Evolutionary conservation across 2,329 filamentous ascomycete genomes (phyloP), one percentile per base, ranked within the genome.

Genomic region (Aspergillus nomiae): DNA sequence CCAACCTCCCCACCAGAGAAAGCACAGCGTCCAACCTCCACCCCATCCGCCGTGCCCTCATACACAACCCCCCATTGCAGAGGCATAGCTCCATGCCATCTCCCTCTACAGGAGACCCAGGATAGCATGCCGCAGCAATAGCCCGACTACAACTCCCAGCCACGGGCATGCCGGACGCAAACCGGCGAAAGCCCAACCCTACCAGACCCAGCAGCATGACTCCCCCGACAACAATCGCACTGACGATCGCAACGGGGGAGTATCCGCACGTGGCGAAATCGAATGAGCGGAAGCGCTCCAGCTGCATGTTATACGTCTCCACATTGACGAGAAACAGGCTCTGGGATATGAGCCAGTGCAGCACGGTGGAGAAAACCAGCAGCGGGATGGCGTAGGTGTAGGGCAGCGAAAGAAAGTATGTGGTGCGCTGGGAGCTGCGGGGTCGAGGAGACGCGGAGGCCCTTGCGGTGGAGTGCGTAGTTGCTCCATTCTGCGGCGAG

Each of bases 311-410:
- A 53, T 72, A 74, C 16, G 63, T 63, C 7, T 73, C 69, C 16
- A 81, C 70, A 1, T 70, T 67, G 1, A 77, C 75, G 3, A 83
- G 63, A 66, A 82, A 83, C 7, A 83, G 60, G n/a, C 72, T 73
- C 51, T 82, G 77, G 0, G 81, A 83, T 6, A 81, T 69, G 0
- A 83, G 67, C 80, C 80, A 83, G 60, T 83, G 81, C 3, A 83
- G 62, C 0, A 74, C 10, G 0, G 67, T 71, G 1, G 75, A 77
- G 0, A 68, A 11, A 0, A 64, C 34, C 19, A 80, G 66, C 0
- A 83, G 68, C 0, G 80, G 81, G 2, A 79, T 14, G 0, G 69
- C 70, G 59, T 78, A 79, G 9, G 66, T 69, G 41, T 63, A 67
- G 0, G 63, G 63, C 1, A 67, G 28, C 4, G 61, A 63, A 12